phyloP scores from a whole-genome alignment of 2,329 filamentous ascomycete species.

The Leptodontidium sp. region DNA sequence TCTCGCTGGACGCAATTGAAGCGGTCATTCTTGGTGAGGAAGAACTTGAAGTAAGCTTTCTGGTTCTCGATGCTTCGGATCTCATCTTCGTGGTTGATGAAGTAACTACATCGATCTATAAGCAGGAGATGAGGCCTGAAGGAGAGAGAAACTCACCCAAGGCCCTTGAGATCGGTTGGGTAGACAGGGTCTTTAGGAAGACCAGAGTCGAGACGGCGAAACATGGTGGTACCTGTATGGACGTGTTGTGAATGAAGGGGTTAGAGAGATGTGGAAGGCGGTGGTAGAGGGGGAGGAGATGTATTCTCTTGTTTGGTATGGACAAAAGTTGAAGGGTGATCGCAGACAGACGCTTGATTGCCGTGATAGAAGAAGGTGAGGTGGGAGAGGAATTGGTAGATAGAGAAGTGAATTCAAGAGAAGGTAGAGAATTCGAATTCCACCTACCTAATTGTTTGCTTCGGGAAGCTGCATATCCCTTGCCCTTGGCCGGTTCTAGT shows the following conservation, averaged over 20 bases:
- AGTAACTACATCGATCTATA: constrained; percentile 65
- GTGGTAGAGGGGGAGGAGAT: not conserved
- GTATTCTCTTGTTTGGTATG: not conserved
- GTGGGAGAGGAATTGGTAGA: not conserved
- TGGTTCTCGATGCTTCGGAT: constrained; percentile 75
- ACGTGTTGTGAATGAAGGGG: not conserved
- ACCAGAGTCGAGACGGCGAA: constrained; percentile 71
- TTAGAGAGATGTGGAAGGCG: not conserved
- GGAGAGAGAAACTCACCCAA: constrained; percentile 66
- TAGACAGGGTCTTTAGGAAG: constrained; percentile 77
- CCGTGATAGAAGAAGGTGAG: not conserved
- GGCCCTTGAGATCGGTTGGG: constrained; percentile 67
- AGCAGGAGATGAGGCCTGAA: no score
- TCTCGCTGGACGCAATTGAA: constrained; percentile 80
- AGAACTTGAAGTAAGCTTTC: constrained; percentile 77
- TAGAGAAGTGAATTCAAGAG: not conserved
- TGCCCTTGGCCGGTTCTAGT: not conserved
- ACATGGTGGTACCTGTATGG: constrained; percentile 64
- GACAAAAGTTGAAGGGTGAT: not conserved
- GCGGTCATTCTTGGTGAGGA: constrained; percentile 75
- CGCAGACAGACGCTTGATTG: not conserved
- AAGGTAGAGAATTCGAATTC: not conserved
- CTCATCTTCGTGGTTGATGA: constrained; percentile 78
- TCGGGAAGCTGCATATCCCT: not conserved
- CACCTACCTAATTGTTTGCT: constrained; percentile 1